Base-by-base conservation (phyloP, 352 stramenopile genomes). In the Phytopythium litorale region DNA sequence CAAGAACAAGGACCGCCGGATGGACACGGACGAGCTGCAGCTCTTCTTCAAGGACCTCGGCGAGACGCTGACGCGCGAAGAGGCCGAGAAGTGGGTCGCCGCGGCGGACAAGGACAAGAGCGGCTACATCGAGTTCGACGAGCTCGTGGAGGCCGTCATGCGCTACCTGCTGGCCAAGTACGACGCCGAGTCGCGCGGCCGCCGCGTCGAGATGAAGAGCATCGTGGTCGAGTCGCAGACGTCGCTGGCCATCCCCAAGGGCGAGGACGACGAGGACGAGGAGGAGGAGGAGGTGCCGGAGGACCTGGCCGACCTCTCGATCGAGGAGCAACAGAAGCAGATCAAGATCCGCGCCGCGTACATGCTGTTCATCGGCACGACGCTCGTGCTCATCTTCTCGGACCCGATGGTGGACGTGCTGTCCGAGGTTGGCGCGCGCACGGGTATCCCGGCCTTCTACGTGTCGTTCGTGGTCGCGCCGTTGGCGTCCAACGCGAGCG, bases 391-490 rank as follows among this genome's bases (percentile, higher is more conserved):
- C 11, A 58, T 98, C 58, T 97, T 99, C 67, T 98, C 93, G 35
- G 97, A 99, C 83, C 97, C 97, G 37, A 99, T 99, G 92, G 97
- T 99, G 3, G 97, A 99, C 72, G 93, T 99, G 33, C 81, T 99
- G 55, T 94, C 90, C 35, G 94, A 98, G 64, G 86, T 99, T 49
- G 96, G 96, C 19, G 67, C 76, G 33, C 89, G 94, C 51, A 91
- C 88, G 28, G 82, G 83, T 33, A 94, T 99, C 56, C 84, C 88
- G 28, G 81, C 94, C 16, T 99, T 99, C 79, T 99, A 99, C 79
- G 90, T 99, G 54, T 98, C 94, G 63, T 99, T 99, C 64, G 90
- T 99, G 19, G 76, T 98, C 35, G 96, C 96, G 5, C 97, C 97
- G 18, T 68, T 99, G n/a, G 97, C 97, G 37, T 98, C 94, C n/a